Evolutionary conservation across 441 rosid genomes (phyloP), one percentile per base, ranked within the genome.

Genomic region (Aquilaria agallochum): DNA sequence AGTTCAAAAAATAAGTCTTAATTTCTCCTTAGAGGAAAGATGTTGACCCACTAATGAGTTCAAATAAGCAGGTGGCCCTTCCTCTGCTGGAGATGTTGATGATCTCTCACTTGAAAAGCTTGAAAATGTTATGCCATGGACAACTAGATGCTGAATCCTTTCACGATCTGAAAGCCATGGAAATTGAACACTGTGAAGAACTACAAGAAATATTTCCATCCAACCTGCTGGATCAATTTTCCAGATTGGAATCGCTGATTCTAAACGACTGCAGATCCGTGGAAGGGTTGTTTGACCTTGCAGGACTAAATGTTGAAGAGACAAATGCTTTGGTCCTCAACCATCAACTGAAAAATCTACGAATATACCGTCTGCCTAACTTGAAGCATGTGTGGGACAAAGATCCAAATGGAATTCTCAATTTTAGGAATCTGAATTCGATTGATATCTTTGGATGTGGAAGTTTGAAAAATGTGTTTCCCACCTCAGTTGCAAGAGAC

Each of bases 321-420:
- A 53, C 15, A 2, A 4, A 31, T 11, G 27, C 12, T 31, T 48
- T 12, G 44, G 20, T 36, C 42, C 42, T 36, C 31, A 64, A 59
- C 60, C 49, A 4, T 33, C 55, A 20, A 6, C 31, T 63, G 34
- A 63, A 50, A 52, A 63, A 45, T 45, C 50, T 63, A 32, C 11
- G 31, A 10, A 2, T 63, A 20, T 54, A 2, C 51, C 11, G 48
- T 34, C 58, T 70, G 49, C 74, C 70, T 49, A 65, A 67, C n/a
- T 30, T 79, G 70, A 75, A 67, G 72, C 58, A 55, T 12, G 13
- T 78, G 2, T 72, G 77, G 79, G 59, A 48, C 34, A 31, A 53
- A 15, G 70, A 76, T 57, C 62, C 64, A 3, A 31, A 9, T 31
- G 66, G 32, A 55, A 51, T 50, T 55, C 58, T 71, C n/a, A 53